Evolutionary conservation across 768 basidiomycete genomes (phyloP), one percentile per base, ranked within the genome.

Genomic region (Phlebiopsis flavidoalba): DNA sequence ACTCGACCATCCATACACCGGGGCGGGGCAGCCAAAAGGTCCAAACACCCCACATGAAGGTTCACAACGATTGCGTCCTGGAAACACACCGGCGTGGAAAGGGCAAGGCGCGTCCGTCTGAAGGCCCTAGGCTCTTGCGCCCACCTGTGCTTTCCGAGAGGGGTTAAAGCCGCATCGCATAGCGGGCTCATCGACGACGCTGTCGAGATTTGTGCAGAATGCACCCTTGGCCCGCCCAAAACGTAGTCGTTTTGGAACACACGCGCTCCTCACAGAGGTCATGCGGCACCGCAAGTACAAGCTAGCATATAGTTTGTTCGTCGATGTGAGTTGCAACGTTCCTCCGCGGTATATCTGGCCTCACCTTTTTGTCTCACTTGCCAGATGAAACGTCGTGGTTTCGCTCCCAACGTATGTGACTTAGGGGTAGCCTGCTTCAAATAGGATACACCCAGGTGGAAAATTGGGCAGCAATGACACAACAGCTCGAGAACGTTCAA

Each of bases 301-400:
- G 40, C 72, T 88, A 35, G 83, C 82, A 0, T 89, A 85, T 63
- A 70, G 79, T n/a, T 74, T 93, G 35, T 93, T 82, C 70, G 74
- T 76, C 48, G 90, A 94, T 61, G 92, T 93, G 48, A 36, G 63
- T 59, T 64, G 33, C 52, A 36, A 15, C 21, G 7, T 10, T 35
- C 50, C 8, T 53, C 7, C 21, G 5, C 17, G 10, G 2, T 53
- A 8, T 53, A 2, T 31, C 12, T 5, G n/a, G 11, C 17, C 26
- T 53, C 11, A 35, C 1, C n/a, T 19, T 36, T 33, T 11, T 35
- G 40, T 43, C 10, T 43, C 4, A 8, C 26, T 10, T 43, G 17
- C 37, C 62, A 94, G 92, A 91, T 94, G 91, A 93, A 91, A 72
- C 82, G 91, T 36, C 83, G 93, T 48, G 89, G 89, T 0, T 87